Evolutionary conservation across 2,329 filamentous ascomycete genomes (phyloP).

Genomic region (Chrysoporthe deuterocubensis): DNA sequence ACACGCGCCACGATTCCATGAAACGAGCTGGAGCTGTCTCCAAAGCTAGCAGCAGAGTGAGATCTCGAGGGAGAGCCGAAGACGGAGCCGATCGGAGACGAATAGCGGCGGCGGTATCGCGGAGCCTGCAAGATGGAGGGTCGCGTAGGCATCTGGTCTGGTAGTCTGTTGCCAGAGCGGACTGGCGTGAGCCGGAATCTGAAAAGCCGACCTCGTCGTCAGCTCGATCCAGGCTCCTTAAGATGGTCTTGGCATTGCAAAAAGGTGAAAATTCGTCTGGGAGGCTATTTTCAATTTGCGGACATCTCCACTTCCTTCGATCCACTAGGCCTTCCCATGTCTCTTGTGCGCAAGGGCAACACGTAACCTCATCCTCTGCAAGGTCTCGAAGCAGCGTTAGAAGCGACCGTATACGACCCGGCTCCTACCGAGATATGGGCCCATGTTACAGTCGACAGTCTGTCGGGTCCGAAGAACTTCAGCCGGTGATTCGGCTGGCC

Average conservation of each 20-base stretch:
- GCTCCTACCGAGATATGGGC: not conserved
- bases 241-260: not conserved
- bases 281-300: not conserved
- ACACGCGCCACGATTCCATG: not conserved
- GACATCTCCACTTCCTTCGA: not conserved
- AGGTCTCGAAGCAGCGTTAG: not conserved
- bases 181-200: slow-evolving; percentile 6
- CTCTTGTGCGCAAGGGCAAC: not conserved
- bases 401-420: not conserved
- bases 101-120: not conserved
- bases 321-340: not conserved
- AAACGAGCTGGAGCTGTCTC: not conserved
- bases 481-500: not conserved
- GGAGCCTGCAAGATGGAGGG: not conserved
- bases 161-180: not conserved
- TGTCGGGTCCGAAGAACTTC: not conserved
- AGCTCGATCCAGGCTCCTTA: not conserved
- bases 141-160: not conserved
- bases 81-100: not conserved
- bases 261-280: not conserved
- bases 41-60: not conserved
- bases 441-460: slow-evolving; percentile 4
- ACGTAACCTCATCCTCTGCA: not conserved
- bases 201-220: not conserved
- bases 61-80: not conserved